Evolutionary conservation across 306 rosid species (phyloP).

Genomic region (Notholithocarpus densiflorus): DNA sequence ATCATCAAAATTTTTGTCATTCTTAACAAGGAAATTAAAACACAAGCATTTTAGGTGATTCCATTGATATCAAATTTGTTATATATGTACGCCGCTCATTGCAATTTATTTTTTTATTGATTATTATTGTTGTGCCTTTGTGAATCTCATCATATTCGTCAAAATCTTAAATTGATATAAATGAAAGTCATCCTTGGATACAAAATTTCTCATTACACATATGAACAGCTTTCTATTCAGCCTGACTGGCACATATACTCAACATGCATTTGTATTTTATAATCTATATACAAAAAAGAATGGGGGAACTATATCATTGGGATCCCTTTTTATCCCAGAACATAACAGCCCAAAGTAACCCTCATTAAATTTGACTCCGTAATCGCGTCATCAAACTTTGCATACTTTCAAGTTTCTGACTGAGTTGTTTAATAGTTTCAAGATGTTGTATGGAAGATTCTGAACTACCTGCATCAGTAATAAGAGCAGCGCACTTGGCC

Average conservation of each 20-base stretch:
- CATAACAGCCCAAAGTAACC: constrained; percentile 16
- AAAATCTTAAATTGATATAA: background rate
- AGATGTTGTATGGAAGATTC: constrained; percentile 49
- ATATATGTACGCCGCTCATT: no score
- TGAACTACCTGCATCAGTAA: constrained; percentile 38
- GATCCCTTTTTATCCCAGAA: constrained; percentile 21
- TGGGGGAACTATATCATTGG: constrained; percentile 34
- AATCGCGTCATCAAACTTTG: constrained; percentile 53
- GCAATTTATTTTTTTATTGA: no score
- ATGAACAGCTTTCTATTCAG: constrained; percentile 12
- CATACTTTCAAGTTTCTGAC: constrained; percentile 69
- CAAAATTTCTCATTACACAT: constrained; percentile 44
- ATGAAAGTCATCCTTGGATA: background rate
- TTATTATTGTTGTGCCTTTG: no score
- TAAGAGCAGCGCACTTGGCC: constrained; percentile 50
- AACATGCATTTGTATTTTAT: constrained; percentile 7
- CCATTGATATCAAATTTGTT: no score
- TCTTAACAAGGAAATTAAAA: no score
- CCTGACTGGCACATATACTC: constrained; percentile 37
- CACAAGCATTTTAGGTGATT: no score
- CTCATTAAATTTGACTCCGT: constrained; percentile 52
- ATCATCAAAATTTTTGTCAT: no score
- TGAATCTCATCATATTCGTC: background rate
- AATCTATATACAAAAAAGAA: constrained; percentile 50
- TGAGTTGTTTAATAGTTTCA: constrained; percentile 46